These are phyloP conservation scores for Tetrapisispora nanseiensis DNA, from an alignment of 805 yeast genomes.

Conservation along the genomic window DNA sequence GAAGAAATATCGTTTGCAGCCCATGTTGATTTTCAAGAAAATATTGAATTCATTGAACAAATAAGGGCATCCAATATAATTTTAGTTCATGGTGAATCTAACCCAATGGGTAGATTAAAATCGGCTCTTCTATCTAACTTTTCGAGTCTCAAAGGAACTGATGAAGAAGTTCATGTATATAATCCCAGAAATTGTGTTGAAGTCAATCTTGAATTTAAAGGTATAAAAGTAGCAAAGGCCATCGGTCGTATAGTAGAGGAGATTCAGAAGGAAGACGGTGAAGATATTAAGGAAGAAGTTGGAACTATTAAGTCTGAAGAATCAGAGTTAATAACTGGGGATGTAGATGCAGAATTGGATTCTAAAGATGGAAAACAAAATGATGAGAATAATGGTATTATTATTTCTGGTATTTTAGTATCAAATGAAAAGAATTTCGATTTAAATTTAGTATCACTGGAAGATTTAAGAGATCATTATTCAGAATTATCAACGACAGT, in stretches of 20 bases:
- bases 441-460: slow-evolving; percentile 68
- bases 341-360: not conserved
- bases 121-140: slow-evolving; percentile 87
- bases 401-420: slow-evolving; percentile 76
- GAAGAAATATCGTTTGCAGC: slow-evolving; percentile 99
- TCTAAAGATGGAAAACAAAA: slow-evolving; percentile 3
- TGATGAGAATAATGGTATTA: slow-evolving; percentile 39
- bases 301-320: not conserved
- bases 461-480: slow-evolving; percentile 74
- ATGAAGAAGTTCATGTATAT: slow-evolving; percentile 79
- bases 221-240: slow-evolving; percentile 74
- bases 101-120: slow-evolving; percentile 96
- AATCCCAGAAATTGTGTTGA: slow-evolving; percentile 89
- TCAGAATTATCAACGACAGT: slow-evolving; percentile 79
- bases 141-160: slow-evolving; percentile 70
- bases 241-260: slow-evolving; percentile 48
- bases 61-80: slow-evolving; percentile 80
- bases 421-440: slow-evolving; percentile 74
- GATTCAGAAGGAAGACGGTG: slow-evolving; percentile 30
- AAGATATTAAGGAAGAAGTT: slow-evolving; percentile 1
- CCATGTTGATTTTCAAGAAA: slow-evolving; percentile 93
- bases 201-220: slow-evolving; percentile 65
- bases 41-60: slow-evolving; percentile 79
- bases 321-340: slow-evolving; percentile 3
- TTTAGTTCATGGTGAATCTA: slow-evolving; percentile 93